phyloP scores from a whole-genome alignment of 176 grass and related monocot genomes.

The Stipa capillata region DNA sequence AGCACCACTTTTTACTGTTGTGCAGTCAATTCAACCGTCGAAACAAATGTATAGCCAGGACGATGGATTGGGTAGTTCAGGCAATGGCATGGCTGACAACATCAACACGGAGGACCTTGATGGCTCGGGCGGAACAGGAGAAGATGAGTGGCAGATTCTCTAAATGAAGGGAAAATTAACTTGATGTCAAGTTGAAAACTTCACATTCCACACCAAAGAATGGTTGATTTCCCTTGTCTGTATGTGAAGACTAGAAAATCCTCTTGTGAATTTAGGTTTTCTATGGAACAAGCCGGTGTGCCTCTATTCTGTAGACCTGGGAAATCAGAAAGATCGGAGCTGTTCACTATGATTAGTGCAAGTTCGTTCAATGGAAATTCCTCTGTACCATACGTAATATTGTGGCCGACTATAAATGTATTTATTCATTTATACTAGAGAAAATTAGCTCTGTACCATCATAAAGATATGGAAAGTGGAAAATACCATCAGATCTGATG shows the following conservation, averaged over 20 bases:
- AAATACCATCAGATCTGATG: no score
- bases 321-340: background rate
- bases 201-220: background rate
- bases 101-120: slow-evolving; percentile 39
- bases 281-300: background rate
- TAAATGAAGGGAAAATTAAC: slow-evolving; percentile 4
- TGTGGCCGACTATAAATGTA: background rate
- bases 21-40: slow-evolving; percentile 29
- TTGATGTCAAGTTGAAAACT: background rate
- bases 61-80: slow-evolving; percentile 21
- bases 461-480: no score
- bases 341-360: background rate
- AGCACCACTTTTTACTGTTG: slow-evolving; percentile 83
- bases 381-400: slow-evolving; percentile 24
- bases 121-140: slow-evolving; percentile 36
- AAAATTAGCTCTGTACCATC: no score
- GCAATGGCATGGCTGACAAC: slow-evolving; percentile 12
- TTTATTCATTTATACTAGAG: background rate
- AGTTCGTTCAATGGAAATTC: slow-evolving; percentile 3
- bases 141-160: slow-evolving; percentile 89
- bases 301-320: background rate
- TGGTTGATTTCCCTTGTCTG: background rate
- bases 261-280: slow-evolving; percentile 19
- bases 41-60: slow-evolving; percentile 36
- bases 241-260: background rate